A percentile compares a stretch with the other conserved stretches of the same genome.
Conservation (phyloP, 106 monocot species). For the Chionographis japonica region DNA sequence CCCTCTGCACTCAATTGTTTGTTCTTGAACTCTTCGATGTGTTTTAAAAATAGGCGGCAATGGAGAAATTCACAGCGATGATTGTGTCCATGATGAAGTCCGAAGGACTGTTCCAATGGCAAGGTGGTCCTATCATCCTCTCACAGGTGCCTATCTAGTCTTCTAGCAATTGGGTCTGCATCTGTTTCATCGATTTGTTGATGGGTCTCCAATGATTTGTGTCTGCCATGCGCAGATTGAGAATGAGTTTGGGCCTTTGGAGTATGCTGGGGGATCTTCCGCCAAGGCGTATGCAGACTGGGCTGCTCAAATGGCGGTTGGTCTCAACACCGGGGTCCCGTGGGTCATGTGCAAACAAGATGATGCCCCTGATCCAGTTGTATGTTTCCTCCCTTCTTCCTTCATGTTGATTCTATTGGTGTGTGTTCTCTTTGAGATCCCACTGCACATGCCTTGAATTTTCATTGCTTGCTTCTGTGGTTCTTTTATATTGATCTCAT, state of each 20-base stretch:
- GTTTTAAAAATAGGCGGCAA: conserved; percentile 42
- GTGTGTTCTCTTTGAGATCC: background rate
- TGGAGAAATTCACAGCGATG: conserved; percentile 76
- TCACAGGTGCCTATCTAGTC: conserved; percentile 46
- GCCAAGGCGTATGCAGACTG: conserved; percentile 63
- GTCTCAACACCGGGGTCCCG: conserved; percentile 76
- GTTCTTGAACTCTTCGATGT: background rate
- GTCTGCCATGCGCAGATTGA: conserved; percentile 48
- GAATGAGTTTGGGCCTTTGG: conserved; percentile 88
- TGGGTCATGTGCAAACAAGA: conserved; percentile 99
- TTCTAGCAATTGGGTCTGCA: background rate
- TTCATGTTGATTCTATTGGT: background rate
- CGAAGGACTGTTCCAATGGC: conserved; percentile 71
- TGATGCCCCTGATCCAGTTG: conserved; percentile 97
- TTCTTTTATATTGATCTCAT: too few relatives aligned
- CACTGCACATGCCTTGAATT: conserved; percentile 10
- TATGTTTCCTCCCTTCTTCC: conserved; percentile 21
- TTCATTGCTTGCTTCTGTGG: background rate
- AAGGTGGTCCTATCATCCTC: conserved; percentile 91
- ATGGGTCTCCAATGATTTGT: background rate
- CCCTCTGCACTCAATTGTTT: background rate
- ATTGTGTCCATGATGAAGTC: conserved; percentile 93
- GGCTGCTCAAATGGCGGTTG: conserved; percentile 90
- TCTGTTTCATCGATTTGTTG: background rate
- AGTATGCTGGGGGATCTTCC: conserved; percentile 46